These are phyloP conservation scores for Centella asiatica DNA, from an alignment of 129 eudicot species.

Conservation along the genomic window DNA sequence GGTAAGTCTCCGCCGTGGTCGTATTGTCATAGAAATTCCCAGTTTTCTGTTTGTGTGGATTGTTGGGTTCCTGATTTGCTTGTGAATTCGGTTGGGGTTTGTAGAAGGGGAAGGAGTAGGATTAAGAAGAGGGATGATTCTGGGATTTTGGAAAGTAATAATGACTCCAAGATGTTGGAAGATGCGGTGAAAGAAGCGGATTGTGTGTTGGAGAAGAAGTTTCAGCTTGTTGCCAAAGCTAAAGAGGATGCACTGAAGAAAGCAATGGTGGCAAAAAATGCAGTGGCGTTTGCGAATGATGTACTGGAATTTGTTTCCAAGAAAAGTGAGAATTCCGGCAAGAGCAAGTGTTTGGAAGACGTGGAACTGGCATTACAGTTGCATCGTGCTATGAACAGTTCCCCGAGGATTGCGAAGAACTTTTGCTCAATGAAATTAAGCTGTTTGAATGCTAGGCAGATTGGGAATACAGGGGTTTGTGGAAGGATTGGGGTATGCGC, in stretches of 20 bases:
- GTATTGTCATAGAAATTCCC: constrained; percentile 22
- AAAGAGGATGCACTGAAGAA: constrained; percentile 29
- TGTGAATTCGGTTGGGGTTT: constrained; percentile 29
- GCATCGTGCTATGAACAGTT: constrained; percentile 66
- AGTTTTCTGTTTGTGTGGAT: constrained; percentile 64
- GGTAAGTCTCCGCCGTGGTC: constrained; percentile 35
- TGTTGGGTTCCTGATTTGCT: constrained; percentile 82
- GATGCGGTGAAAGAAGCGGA: constrained; percentile 20
- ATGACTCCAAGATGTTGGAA: constrained; percentile 3
- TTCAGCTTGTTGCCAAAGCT: constrained; percentile 17
- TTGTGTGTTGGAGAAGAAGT: constrained; percentile 22
- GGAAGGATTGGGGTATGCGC: not conserved
- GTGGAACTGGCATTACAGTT: constrained; percentile 54
- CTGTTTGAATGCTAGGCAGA: constrained; percentile 16
- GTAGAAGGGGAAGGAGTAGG: constrained; percentile 26
- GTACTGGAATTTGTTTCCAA: constrained; percentile 23
- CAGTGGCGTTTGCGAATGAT: constrained; percentile 29
- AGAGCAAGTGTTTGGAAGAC: constrained; percentile 40
- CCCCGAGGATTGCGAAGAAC: constrained; percentile 47
- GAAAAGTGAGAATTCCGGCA: constrained; percentile 10
- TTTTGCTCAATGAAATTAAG: constrained; percentile 21
- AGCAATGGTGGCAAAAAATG: constrained; percentile 36
- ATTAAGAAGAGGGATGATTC: constrained; percentile 15
- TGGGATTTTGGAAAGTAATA: constrained; percentile 20
- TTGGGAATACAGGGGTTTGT: constrained; percentile 1